Base-by-base conservation (phyloP, 2,329 filamentous ascomycete genomes). In the Aulographum hederae region DNA sequence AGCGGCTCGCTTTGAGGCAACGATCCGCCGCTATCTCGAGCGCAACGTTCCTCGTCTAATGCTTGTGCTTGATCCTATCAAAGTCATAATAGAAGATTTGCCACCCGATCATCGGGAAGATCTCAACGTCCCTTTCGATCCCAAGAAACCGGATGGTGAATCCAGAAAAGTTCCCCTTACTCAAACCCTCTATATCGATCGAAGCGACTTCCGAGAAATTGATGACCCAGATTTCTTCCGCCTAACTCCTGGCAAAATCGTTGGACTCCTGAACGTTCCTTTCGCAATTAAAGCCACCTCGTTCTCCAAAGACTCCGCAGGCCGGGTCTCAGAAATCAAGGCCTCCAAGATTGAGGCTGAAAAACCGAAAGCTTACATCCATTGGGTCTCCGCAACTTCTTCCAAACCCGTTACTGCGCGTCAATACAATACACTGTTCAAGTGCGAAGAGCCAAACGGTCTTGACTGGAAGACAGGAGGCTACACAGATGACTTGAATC, bases 21-120 rank as follows among this genome's bases (percentile, higher is more conserved):
- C 72, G 0, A 72, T 95, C 37, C 73, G 86, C 15, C 73, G 73
- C 40, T 91, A 93, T 50, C 73, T 95, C 11, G 86, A 95, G 51
- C 69, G 69, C 30, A 84, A 80, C 0, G 84, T 93, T 0, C 85
- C 86, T 2, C 74, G 86, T 17, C 65, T 94, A 10, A 89, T 91
- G 78, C 65, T 94, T 18, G 71, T 95, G 2, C 66, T 93, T 14
- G 82, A 94, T 41, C 86, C 86, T 0, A 61, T 94, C 28, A 75
- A 73, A 20, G 73, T 94, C 10, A 61, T 81, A 18, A 82, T 94
- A 36, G 78, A 89, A 41, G 78, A 86, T 44, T 63, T 78, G 0
- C 66, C 74, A 11, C 75, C 79, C 33, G 63, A 78, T 32, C 69
- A 79, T 36, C 39, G 60, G 19, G 65, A 72, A 40, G 67, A 78